Conservation (phyloP, 2,329 filamentous ascomycete genomes). For the Cladophialophora exuberans region DNA sequence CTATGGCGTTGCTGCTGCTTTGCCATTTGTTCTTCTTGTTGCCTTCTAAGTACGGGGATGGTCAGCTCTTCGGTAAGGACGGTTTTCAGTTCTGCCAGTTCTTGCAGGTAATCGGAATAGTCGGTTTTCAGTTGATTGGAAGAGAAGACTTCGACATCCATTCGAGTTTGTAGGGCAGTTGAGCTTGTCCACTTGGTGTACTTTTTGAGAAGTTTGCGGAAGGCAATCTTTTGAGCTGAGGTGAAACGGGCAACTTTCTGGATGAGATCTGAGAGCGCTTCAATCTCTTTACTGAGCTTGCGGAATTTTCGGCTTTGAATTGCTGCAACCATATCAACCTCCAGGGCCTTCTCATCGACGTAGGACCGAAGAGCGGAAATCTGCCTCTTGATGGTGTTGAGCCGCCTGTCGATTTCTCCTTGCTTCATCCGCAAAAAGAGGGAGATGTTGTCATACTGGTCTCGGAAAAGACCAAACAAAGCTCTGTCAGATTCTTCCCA, state of each 20-base stretch:
- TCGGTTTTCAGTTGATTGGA: slow-evolving; percentile 30
- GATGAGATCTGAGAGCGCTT: slow-evolving; percentile 68
- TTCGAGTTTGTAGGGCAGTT: slow-evolving; percentile 63
- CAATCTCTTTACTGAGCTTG: slow-evolving; percentile 55
- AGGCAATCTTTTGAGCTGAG: slow-evolving; percentile 73
- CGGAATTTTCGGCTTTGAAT: slow-evolving; percentile 45
- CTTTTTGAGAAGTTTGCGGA: slow-evolving; percentile 83
- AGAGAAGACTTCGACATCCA: slow-evolving; percentile 66
- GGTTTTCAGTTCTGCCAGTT: slow-evolving; percentile 22
- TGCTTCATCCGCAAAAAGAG: slow-evolving; percentile 80
- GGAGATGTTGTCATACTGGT: slow-evolving; percentile 75
- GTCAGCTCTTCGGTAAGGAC: slow-evolving; percentile 27
- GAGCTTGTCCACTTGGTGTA: slow-evolving; percentile 88
- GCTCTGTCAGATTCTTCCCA: slow-evolving; percentile 68
- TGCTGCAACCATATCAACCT: slow-evolving; percentile 18
- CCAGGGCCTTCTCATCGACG: slow-evolving; percentile 17
- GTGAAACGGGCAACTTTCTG: slow-evolving; percentile 72
- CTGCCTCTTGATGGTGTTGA: slow-evolving; percentile 51
- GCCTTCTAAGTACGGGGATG: slow-evolving; percentile 25
- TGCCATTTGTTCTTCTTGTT: neutral
- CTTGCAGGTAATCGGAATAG: slow-evolving; percentile 28
- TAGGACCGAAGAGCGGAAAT: slow-evolving; percentile 37
- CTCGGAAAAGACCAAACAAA: slow-evolving; percentile 71
- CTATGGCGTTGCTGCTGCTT: slow-evolving; percentile 11
- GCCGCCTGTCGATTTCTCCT: slow-evolving; percentile 72